Evolutionary conservation across 1,284 basidiomycete genomes (phyloP), one percentile per base, ranked within the genome.

Genomic region (Irpex rosettiformis): DNA sequence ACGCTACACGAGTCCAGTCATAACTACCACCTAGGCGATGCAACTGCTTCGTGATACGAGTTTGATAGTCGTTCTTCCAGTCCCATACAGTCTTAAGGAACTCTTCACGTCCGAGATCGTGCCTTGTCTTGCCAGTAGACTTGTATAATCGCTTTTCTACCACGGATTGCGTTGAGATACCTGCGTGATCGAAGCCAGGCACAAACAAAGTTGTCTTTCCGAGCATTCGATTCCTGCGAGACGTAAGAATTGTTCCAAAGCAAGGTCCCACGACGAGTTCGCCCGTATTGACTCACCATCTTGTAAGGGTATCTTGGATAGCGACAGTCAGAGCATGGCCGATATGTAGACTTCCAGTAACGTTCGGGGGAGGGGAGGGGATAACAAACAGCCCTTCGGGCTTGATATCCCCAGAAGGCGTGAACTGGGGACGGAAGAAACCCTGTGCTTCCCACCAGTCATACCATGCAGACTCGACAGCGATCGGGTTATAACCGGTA

Each of bases 41-140:
- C 61, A 98, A 82, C 73, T 99, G 97, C 61, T 86, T 87, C 6
- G 93, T 94, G 69, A 99, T 99, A 52, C 93, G 86, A 28, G 76
- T 78, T 72, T 98, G 94, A 73, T 98, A 99, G 91, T 98, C 93
- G 68, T 96, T 92, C 75, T 98, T 98, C 97, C 97, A 99, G 51
- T 91, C 90, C 85, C 91, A 91, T 25, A 99, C 96, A 64, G 88
- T 94, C 64, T 92, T 87, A 60, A 99, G 71, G 77, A 99, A 98
- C 68, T 83, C 88, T 67, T 97, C 94, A 56, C 97, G 86, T 1
- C 97, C 97, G 43, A 98, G 85, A 73, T 99, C 93, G 73, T 98
- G 95, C 58, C 96, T 80, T 1, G 92, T 92, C 76, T 91, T 80
- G 13, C 93, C 93, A 55, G 89, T 83, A 1, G 82, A 76, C 77